Percentiles rank a stretch among this genome's conserved stretches.
Conservation (phyloP, 2,329 filamentous ascomycete genomes). For the Xylariaceae sp. region DNA sequence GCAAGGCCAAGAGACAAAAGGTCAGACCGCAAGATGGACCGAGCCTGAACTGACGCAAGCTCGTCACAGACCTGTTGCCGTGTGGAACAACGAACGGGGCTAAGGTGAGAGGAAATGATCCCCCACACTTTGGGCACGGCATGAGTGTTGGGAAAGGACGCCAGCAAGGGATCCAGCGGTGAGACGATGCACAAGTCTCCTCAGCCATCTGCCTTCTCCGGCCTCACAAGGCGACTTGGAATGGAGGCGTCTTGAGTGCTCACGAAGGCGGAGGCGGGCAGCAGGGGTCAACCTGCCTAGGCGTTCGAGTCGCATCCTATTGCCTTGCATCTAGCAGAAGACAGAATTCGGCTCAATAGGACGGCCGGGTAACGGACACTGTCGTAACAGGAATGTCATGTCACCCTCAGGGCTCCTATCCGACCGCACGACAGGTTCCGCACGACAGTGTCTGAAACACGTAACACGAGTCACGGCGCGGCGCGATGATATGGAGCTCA, state of each 20-base stretch:
- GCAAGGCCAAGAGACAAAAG: too few species aligned
- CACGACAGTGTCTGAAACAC: background rate
- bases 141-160: background rate
- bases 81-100: background rate
- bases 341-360: too few species aligned
- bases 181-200: background rate
- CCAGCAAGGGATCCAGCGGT: background rate
- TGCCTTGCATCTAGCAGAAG: too few species aligned
- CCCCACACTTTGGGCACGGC: background rate
- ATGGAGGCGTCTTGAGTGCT: background rate
- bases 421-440: background rate
- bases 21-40: background rate
- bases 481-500: background rate
- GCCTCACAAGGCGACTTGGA: background rate
- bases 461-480: background rate
- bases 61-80: background rate
- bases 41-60: background rate
- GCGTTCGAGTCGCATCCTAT: too few species aligned
- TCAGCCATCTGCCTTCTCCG: background rate
- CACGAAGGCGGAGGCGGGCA: too few species aligned
- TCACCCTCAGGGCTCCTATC: background rate
- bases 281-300: too few species aligned
- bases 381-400: background rate
- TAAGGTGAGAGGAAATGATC: background rate
- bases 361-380: too few species aligned